Conservation (phyloP, 1,284 basidiomycete species). For the Marasmius fiardii region DNA sequence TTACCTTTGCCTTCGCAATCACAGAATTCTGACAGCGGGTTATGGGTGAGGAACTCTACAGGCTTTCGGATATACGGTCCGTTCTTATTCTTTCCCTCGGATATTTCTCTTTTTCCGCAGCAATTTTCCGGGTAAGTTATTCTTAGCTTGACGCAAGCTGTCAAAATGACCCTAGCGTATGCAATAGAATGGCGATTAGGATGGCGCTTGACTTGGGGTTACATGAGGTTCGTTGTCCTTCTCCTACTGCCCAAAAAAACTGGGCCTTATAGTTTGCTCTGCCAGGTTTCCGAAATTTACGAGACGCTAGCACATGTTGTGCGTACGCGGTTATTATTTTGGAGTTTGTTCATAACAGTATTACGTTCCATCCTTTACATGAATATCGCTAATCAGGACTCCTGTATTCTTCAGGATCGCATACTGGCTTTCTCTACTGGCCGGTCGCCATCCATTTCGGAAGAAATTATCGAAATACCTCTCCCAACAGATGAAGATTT, state of each 20-base stretch:
- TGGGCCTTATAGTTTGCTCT: conserved; percentile 4
- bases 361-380: neutral
- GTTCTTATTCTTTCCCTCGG: neutral
- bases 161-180: neutral
- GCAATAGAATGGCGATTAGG: conserved; percentile 32
- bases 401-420: conserved; percentile 29
- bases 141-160: neutral
- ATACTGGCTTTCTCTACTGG: conserved; percentile 34
- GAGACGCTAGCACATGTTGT: conserved; percentile 33
- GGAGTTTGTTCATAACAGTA: conserved; percentile 33
- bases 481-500: conserved; percentile 35
- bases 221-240: conserved; percentile 23
- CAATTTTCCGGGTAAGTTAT: conserved; percentile 21
- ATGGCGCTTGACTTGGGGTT: conserved; percentile 39
- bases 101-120: conserved; percentile 9
- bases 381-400: neutral
- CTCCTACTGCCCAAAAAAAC: neutral
- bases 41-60: conserved; percentile 26
- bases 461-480: conserved; percentile 38
- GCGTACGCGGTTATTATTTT: conserved; percentile 33
- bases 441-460: conserved; percentile 30
- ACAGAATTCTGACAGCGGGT: conserved; percentile 34
- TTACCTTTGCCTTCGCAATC: neutral
- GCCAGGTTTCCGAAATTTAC: conserved; percentile 29
- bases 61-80: neutral